Evolutionary conservation across 169 alveolate genomes (phyloP), one percentile per base, ranked within the genome.

Genomic region (Babesia bigemina): DNA sequence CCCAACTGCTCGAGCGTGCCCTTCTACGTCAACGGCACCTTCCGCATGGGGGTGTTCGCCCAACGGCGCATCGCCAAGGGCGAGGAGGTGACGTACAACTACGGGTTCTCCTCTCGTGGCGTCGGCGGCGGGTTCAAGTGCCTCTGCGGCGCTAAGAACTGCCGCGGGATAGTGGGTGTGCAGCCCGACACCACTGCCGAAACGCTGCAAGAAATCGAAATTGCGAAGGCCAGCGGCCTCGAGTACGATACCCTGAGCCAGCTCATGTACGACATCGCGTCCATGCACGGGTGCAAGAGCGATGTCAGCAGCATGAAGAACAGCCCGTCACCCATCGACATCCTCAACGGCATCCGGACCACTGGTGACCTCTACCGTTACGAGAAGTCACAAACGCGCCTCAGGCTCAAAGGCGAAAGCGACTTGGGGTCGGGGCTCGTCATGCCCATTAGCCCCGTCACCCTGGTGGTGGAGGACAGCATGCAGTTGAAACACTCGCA

Each of bases 1-100:
- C 99, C 99, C n/a, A 98, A 96, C 88, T 96, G 99, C 63, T 91
- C 95, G 47, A 95, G 98, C 14, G 95, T 95, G 76, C 96, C 96
- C 67, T 96, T 97, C 95, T 94, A 94, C 62, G 99, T 97, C 9
- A 85, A 92, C 19, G 99, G 99, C 4, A 96, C 95, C 79, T 95
- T 92, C 53, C 94, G 98, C 66, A 95, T 97, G 70, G 98, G 99
- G 26, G 95, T 97, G 44, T 97, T 96, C 85, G 97, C 99, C 11
- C 86, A 82, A 71, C 94, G 96, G 81, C 94, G 92, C 63, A 97
- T 97, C 33, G 63, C 86, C 17, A 94, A 94, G 52, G 97, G 96
- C 33, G 99, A 97, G 71, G 99, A 96, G 88, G 93, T 97, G 0
- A 94, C 99, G 11, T 98, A 95, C 93, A 98, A 97, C 86, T 97